Evolutionary conservation across 2,329 filamentous ascomycete species (phyloP).

Genomic region (Fusarium solani-melongenae): DNA sequence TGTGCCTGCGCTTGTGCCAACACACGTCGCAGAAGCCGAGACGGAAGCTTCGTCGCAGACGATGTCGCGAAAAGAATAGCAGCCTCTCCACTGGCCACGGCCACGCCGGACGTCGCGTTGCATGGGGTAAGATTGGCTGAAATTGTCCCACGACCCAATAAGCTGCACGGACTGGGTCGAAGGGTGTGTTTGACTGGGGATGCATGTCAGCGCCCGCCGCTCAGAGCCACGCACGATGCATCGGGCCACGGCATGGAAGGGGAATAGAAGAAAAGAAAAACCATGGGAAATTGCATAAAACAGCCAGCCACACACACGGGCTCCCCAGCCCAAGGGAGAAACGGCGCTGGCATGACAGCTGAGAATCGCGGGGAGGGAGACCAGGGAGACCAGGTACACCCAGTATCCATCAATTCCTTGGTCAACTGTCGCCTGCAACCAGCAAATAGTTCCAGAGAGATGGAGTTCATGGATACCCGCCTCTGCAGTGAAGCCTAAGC

Average conservation of each 20-base stretch:
- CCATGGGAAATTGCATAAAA: conserved; percentile 40
- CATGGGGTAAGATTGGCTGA: conserved; percentile 81
- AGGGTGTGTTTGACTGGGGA: conserved; percentile 67
- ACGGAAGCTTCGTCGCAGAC: conserved; percentile 78
- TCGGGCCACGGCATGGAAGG: conserved; percentile 34
- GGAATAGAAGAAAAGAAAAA: conserved; percentile 40
- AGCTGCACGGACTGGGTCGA: conserved; percentile 78
- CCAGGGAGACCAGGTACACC: conserved; percentile 14
- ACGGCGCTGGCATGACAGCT: conserved; percentile 25
- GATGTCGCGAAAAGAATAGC: conserved; percentile 87
- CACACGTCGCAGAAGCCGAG: conserved; percentile 38
- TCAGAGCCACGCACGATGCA: conserved; percentile 21
- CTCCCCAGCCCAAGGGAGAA: conserved; percentile 15
- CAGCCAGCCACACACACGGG: conserved; percentile 32
- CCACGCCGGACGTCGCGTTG: conserved; percentile 81
- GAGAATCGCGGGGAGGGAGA: conserved; percentile 32
- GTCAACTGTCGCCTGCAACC: conserved; percentile 3
- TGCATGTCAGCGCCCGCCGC: conserved; percentile 41
- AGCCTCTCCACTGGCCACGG: conserved; percentile 84
- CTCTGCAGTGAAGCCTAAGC: conserved; percentile 9
- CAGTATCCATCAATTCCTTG: conserved; percentile 23
- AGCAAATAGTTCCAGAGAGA: conserved; percentile 8
- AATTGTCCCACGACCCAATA: conserved; percentile 96
- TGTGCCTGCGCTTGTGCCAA: conserved; percentile 32
- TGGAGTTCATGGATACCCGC: conserved; percentile 2